These are phyloP conservation scores for Alternaria arbusti DNA, from an alignment of 2,329 filamentous ascomycete species.

Conservation along the genomic window DNA sequence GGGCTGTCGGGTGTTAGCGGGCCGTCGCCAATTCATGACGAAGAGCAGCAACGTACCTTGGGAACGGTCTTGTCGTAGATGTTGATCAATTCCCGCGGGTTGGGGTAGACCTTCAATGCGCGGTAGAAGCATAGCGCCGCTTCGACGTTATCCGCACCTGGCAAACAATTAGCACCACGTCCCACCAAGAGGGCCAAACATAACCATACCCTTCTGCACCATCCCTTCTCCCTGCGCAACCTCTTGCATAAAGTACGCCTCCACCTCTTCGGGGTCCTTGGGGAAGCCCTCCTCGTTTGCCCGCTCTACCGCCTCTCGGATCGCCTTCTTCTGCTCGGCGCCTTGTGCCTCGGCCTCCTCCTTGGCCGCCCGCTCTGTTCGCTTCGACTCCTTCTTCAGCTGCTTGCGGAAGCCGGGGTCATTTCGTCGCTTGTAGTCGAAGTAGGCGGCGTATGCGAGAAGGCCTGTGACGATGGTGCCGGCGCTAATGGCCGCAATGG, in stretches of 20 bases:
- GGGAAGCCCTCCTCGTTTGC: conserved; percentile 94
- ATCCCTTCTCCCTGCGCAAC: conserved; percentile 87
- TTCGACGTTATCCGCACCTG: conserved; percentile 74
- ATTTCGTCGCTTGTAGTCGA: conserved; percentile 69
- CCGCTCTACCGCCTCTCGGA: conserved; percentile 77
- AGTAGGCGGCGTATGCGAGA: conserved; percentile 70
- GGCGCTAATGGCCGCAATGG: conserved; percentile 63
- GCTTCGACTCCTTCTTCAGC: conserved; percentile 76
- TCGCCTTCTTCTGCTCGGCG: conserved; percentile 72
- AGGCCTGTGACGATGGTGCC: conserved; percentile 65
- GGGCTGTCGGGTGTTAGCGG: conserved; percentile 60
- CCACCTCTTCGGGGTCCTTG: conserved; percentile 86
- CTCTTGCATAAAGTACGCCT: conserved; percentile 96
- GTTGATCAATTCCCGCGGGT: conserved; percentile 86
- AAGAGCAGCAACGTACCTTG: conserved; percentile 66
- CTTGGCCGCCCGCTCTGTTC: conserved; percentile 73
- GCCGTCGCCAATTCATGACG: background rate
- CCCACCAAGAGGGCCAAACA: background rate
- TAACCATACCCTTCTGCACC: conserved; percentile 73
- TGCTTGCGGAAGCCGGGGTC: conserved; percentile 68
- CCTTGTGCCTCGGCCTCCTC: conserved; percentile 71
- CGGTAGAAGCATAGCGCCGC: conserved; percentile 97
- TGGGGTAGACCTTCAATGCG: conserved; percentile 97
- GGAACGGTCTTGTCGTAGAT: conserved; percentile 99
- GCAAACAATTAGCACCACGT: conserved; percentile 19